Percentiles rank a stretch among this genome's conserved stretches.
Evolutionary conservation across 768 basidiomycete species (phyloP).

Genomic region (Lentinula guzmanii): DNA sequence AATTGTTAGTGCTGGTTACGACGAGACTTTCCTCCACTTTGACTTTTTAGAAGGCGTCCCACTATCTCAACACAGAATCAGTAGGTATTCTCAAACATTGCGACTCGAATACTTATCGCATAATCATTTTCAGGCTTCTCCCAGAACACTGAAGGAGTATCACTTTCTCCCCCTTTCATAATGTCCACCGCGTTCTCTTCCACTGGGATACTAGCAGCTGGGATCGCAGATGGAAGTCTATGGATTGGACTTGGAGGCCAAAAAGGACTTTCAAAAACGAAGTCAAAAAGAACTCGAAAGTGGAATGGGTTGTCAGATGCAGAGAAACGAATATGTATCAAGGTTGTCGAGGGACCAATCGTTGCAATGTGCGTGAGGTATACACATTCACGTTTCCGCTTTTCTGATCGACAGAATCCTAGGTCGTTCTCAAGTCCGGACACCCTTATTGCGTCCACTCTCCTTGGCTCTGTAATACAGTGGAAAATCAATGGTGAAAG

Average conservation of each 20-base stretch:
- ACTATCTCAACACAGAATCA: conserved; percentile 54
- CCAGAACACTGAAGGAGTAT: conserved; percentile 37
- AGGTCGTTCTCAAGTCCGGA: conserved; percentile 47
- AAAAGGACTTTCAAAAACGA: conserved; percentile 21
- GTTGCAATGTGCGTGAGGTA: conserved; percentile 54
- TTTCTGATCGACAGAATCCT: background rate
- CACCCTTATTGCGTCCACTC: conserved; percentile 48
- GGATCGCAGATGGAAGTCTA: conserved; percentile 72
- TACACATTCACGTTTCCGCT: background rate
- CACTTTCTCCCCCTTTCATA: conserved; percentile 72
- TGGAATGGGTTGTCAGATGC: conserved; percentile 65
- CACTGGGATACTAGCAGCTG: conserved; percentile 57
- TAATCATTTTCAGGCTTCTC: conserved; percentile 12
- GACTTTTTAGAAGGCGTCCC: conserved; percentile 51
- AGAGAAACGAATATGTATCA: conserved; percentile 31
- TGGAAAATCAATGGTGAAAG: conserved; percentile 39
- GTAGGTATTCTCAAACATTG: conserved; percentile 27
- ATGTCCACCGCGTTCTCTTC: conserved; percentile 54
- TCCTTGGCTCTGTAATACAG: conserved; percentile 52
- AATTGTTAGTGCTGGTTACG: conserved; percentile 74
- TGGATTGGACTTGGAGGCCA: conserved; percentile 68
- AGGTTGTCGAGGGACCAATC: conserved; percentile 68
- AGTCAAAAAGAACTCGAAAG: conserved; percentile 54
- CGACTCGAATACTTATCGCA: no score
- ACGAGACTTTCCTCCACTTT: conserved; percentile 61